phyloP scores from a whole-genome alignment of 352 stramenopile genomes.

The Phytophthora quininea region DNA sequence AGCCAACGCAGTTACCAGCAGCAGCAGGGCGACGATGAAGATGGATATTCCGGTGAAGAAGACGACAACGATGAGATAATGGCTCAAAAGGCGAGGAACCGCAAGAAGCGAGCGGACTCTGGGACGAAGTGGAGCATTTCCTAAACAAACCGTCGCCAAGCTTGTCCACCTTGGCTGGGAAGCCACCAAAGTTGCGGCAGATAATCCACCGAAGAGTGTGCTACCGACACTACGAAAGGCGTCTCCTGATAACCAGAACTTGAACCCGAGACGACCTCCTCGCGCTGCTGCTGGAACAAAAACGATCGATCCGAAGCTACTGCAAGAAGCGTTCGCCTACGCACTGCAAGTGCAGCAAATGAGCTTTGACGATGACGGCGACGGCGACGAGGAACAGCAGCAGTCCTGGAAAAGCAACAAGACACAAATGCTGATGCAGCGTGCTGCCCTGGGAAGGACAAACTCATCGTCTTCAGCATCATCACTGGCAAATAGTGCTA shows the following conservation, averaged over 20 bases:
- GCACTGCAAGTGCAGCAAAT: conserved; percentile 59
- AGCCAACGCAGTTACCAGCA: conserved; percentile 35
- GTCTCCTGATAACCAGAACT: conserved; percentile 38
- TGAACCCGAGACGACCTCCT: conserved; percentile 22
- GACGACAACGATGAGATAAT: conserved; percentile 12
- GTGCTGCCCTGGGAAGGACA: conserved; percentile 20
- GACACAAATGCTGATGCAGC: conserved; percentile 29
- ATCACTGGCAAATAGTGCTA: conserved; percentile 19
- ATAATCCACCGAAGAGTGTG: conserved; percentile 43
- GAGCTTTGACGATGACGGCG: conserved; percentile 45
- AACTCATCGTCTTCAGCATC: conserved; percentile 35
- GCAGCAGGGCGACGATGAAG: conserved; percentile 6
- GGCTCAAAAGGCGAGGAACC: conserved; percentile 37
- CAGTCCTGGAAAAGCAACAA: conserved; percentile 26
- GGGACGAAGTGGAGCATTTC: conserved; percentile 80
- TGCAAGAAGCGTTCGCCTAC: conserved; percentile 83
- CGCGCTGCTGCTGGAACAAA: conserved; percentile 25
- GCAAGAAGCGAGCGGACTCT: conserved; percentile 57
- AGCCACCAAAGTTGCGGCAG: conserved; percentile 23
- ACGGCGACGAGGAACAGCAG: conserved; percentile 42
- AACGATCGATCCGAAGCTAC: conserved; percentile 59
- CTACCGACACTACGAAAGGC: conserved; percentile 49
- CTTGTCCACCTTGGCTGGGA: conserved; percentile 44
- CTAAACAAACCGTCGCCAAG: conserved; percentile 73
- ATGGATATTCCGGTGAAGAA: conserved; percentile 13